These are phyloP conservation scores for Gaertneriomyces sp. DNA, from an alignment of 192 early-diverging fungal genomes.

Conservation along the genomic window DNA sequence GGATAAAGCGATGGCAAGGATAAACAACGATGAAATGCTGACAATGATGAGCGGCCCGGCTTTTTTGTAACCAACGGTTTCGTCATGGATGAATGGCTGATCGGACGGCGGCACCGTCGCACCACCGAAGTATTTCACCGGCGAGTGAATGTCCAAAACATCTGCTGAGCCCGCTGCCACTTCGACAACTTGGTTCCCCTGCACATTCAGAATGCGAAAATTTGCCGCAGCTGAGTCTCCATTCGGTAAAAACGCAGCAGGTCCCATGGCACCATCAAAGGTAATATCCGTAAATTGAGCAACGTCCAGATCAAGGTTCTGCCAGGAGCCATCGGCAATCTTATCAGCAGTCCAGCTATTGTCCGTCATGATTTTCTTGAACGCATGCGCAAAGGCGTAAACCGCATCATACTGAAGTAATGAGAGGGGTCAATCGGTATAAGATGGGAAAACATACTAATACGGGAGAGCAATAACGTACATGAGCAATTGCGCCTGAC, in stretches of 20 bases:
- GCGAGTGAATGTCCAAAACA: not conserved
- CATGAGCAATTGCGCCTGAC: conserved; percentile 7
- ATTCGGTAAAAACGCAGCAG: conserved; percentile 8
- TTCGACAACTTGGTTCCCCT: not conserved
- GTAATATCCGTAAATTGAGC: conserved; percentile 12
- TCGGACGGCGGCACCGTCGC: not conserved
- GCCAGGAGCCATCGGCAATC: conserved; percentile 17
- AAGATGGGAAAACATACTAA: not conserved
- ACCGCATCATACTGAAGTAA: conserved; percentile 15
- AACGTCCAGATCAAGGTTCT: conserved; percentile 12
- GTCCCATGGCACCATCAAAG: conserved; percentile 17
- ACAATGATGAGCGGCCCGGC: conserved; percentile 5
- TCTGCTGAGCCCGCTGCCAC: conserved; percentile 9
- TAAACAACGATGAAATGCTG: not conserved
- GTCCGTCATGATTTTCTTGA: conserved; percentile 16
- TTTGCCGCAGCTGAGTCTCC: conserved; percentile 9
- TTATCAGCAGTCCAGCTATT: not conserved
- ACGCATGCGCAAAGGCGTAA: conserved; percentile 23
- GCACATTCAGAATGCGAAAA: conserved; percentile 6
- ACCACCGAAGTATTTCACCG: not conserved
- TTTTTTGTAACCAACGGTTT: conserved; percentile 17
- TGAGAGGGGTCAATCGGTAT: not conserved
- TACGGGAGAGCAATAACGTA: not conserved
- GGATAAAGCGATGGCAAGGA: not conserved
- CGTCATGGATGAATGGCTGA: not conserved